Percentiles rank a stretch among this genome's conserved stretches.
phyloP scores from a whole-genome alignment of 495 filamentous ascomycete species.

The Penicillium canescens region DNA sequence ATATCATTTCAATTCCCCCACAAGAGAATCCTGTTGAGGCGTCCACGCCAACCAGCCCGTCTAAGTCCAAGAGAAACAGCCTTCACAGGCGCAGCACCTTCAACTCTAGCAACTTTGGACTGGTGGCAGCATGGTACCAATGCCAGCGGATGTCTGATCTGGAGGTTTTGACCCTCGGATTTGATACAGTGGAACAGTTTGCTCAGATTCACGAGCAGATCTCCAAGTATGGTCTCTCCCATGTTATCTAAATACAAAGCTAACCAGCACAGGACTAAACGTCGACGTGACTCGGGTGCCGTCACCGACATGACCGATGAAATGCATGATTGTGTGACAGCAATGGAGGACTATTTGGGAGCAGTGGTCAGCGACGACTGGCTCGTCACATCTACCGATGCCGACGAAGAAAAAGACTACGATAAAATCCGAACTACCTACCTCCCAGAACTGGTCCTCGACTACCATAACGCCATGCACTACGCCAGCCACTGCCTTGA shows the following conservation, averaged over 20 bases:
- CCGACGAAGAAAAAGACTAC: slow-evolving; percentile 41
- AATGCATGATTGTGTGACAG: slow-evolving; percentile 20
- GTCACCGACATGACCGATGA: slow-evolving; percentile 33
- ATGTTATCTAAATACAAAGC: neutral
- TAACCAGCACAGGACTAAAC: slow-evolving; percentile 31
- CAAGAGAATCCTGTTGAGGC: slow-evolving; percentile 23
- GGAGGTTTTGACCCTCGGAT: slow-evolving; percentile 63
- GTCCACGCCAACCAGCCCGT: slow-evolving; percentile 31
- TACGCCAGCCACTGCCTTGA: slow-evolving; percentile 62
- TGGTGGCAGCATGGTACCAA: slow-evolving; percentile 34
- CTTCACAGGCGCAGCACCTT: slow-evolving; percentile 26
- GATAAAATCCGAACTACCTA: slow-evolving; percentile 67
- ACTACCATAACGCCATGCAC: slow-evolving; percentile 75
- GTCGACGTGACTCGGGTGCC: slow-evolving; percentile 35
- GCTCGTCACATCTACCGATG: slow-evolving; percentile 34
- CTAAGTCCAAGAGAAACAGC: slow-evolving; percentile 30
- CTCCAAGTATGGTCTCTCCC: slow-evolving; percentile 36
- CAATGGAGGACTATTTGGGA: neutral
- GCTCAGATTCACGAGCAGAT: slow-evolving; percentile 45
- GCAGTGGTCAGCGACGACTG: slow-evolving; percentile 7
- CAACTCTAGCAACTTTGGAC: slow-evolving; percentile 13
- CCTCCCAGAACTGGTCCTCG: slow-evolving; percentile 77
- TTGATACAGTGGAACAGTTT: slow-evolving; percentile 67
- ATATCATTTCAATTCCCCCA: slow-evolving; percentile 35
- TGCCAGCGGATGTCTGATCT: slow-evolving; percentile 71